Conservation (phyloP, 1,284 basidiomycete genomes). For the Fomitiporia mediterranea region DNA sequence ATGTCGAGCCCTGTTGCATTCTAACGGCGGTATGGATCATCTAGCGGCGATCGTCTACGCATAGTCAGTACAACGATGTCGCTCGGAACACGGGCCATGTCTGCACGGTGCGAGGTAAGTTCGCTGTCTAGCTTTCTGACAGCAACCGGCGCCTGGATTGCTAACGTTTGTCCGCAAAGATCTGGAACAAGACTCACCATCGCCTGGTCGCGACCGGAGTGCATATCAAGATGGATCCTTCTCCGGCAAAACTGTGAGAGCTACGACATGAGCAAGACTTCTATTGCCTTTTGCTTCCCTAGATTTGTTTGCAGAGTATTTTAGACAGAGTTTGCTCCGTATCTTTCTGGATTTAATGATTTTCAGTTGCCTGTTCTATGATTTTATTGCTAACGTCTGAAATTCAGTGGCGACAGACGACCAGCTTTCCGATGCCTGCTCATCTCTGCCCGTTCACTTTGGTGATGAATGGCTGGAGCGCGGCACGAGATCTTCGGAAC, state of each 20-base stretch:
- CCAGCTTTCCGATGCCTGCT: too few species aligned
- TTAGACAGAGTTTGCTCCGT: too few species aligned
- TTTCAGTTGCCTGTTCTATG: neutral
- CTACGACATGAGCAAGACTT: too few species aligned
- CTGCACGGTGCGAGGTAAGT: slow-evolving; percentile 45
- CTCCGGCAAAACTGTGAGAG: slow-evolving; percentile 24
- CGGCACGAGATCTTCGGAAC: too few species aligned
- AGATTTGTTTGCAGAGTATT: too few species aligned
- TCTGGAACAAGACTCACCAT: slow-evolving; percentile 48
- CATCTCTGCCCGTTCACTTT: too few species aligned
- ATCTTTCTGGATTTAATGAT: too few species aligned
- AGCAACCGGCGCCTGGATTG: neutral
- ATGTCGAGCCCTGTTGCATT: neutral
- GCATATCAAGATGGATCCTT: slow-evolving; percentile 51
- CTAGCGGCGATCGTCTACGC: slow-evolving; percentile 44
- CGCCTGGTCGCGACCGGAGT: slow-evolving; percentile 50
- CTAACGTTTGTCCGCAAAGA: slow-evolving; percentile 30
- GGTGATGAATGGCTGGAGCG: too few species aligned
- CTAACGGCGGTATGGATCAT: slow-evolving; percentile 3
- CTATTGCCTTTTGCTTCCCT: too few species aligned
- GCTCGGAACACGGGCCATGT: slow-evolving; percentile 37
- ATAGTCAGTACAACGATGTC: slow-evolving; percentile 45
- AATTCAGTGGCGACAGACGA: too few species aligned
- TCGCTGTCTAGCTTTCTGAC: neutral
- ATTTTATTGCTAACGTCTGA: neutral